Conservation (phyloP, 345 rosid genomes). For the Jatropha curcas region DNA sequence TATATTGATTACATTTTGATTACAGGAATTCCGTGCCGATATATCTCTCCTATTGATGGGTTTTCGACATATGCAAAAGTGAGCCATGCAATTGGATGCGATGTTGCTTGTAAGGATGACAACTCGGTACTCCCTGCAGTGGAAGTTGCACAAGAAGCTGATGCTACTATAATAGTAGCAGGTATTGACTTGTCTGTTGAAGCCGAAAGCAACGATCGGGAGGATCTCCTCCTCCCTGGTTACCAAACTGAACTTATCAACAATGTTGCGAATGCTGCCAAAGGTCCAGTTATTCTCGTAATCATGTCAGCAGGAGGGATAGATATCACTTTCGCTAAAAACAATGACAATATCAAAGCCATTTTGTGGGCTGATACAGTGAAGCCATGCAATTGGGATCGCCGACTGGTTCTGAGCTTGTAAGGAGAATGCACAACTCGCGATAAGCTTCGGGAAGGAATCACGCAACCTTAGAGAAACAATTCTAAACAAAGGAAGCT, state of each 20-base stretch:
- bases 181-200: conserved; percentile 53
- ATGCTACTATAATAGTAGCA: conserved; percentile 47
- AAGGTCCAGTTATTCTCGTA: conserved; percentile 59
- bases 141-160: conserved; percentile 40
- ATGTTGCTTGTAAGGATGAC: conserved; percentile 42
- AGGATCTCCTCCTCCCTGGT: conserved; percentile 55
- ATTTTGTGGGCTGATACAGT: too few species aligned
- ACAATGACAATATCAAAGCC: conserved; percentile 30
- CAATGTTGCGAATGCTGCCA: conserved; percentile 45
- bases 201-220: conserved; percentile 55
- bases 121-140: conserved; percentile 34
- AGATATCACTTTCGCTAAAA: conserved; percentile 51
- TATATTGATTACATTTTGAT: too few species aligned
- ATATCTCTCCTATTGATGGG: conserved; percentile 47
- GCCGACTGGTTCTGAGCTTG: too few species aligned
- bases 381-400: too few species aligned
- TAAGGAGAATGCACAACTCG: too few species aligned
- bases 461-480: too few species aligned
- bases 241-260: conserved; percentile 47
- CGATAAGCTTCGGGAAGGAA: too few species aligned
- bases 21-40: conserved; percentile 51
- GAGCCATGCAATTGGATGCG: conserved; percentile 46
- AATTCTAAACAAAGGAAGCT: conserved; percentile 38
- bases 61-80: conserved; percentile 32
- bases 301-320: conserved; percentile 60